Percentiles rank a stretch among this genome's conserved stretches.
These are phyloP conservation scores for Physaria fendleri DNA, from an alignment of 345 rosid species.

Conservation along the genomic window DNA sequence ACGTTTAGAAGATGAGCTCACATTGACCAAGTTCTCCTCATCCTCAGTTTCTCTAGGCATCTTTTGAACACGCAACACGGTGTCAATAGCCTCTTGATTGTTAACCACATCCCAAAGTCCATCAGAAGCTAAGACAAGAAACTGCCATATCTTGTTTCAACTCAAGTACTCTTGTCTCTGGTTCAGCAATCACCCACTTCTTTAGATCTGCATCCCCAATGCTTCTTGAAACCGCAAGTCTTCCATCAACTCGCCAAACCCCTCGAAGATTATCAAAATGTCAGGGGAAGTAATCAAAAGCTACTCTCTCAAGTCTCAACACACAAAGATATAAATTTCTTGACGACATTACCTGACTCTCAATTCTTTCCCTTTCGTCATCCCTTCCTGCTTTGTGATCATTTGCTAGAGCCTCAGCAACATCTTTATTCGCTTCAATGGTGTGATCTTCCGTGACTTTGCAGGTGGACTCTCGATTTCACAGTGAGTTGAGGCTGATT, in stretches of 20 bases:
- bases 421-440: slow-evolving; percentile 40
- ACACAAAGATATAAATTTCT: background rate
- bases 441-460: slow-evolving; percentile 45
- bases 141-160: slow-evolving; percentile 58
- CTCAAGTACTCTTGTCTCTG: slow-evolving; percentile 44
- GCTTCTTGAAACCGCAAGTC: slow-evolving; percentile 68
- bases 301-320: background rate
- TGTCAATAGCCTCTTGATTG: slow-evolving; percentile 69
- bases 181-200: slow-evolving; percentile 76
- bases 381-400: slow-evolving; percentile 63
- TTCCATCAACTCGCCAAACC: slow-evolving; percentile 78
- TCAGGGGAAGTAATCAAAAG: background rate
- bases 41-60: slow-evolving; percentile 4
- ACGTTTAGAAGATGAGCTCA: slow-evolving; percentile 64
- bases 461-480: slow-evolving; percentile 54
- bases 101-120: slow-evolving; percentile 81
- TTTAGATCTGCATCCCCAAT: slow-evolving; percentile 83
- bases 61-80: slow-evolving; percentile 32
- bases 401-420: slow-evolving; percentile 58
- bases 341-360: slow-evolving; percentile 48
- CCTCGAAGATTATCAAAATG: slow-evolving; percentile 52
- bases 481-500: slow-evolving; percentile 10
- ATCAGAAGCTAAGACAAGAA: slow-evolving; percentile 79
- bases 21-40: slow-evolving; percentile 28
- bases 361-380: slow-evolving; percentile 57